phyloP scores from a whole-genome alignment of 257 asterid species.

The Rauvolfia tetraphylla region DNA sequence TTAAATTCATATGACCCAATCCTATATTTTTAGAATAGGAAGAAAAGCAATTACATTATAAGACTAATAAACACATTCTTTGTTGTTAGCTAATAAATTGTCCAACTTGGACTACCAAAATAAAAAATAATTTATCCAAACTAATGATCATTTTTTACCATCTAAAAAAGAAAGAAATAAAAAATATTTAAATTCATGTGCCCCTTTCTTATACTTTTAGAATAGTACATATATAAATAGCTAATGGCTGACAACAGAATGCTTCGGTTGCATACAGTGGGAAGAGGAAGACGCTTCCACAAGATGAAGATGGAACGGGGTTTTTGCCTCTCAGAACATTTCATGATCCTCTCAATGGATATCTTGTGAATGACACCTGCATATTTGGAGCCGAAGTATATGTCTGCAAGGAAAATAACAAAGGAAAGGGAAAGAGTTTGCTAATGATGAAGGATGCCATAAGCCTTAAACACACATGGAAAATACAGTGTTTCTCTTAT shows the following conservation, averaged over 20 bases:
- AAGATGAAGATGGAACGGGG: conserved; percentile 53
- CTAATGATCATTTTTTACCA: no score
- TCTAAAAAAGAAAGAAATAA: no score
- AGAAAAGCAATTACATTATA: no score
- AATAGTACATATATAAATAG: background rate
- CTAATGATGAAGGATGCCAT: conserved; percentile 54
- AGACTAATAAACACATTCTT: no score
- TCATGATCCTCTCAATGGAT: conserved; percentile 50
- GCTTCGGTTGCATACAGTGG: conserved; percentile 26
- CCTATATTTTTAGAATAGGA: no score
- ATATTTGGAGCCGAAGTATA: conserved; percentile 67
- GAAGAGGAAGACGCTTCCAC: conserved; percentile 51
- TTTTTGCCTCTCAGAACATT: conserved; percentile 45
- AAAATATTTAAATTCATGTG: no score
- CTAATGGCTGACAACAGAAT: background rate
- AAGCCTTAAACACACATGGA: conserved; percentile 41
- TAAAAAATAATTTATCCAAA: no score
- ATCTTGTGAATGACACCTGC: conserved; percentile 45
- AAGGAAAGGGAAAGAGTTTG: conserved; percentile 45
- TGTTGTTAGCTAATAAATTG: no score
- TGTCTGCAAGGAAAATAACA: conserved; percentile 36
- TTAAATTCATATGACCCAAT: no score
- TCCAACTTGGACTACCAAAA: no score
- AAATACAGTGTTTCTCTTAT: conserved; percentile 30
- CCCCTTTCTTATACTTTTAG: no score